Conservation (phyloP, 2,329 filamentous ascomycete species). For the Colletotrichum godetiae region DNA sequence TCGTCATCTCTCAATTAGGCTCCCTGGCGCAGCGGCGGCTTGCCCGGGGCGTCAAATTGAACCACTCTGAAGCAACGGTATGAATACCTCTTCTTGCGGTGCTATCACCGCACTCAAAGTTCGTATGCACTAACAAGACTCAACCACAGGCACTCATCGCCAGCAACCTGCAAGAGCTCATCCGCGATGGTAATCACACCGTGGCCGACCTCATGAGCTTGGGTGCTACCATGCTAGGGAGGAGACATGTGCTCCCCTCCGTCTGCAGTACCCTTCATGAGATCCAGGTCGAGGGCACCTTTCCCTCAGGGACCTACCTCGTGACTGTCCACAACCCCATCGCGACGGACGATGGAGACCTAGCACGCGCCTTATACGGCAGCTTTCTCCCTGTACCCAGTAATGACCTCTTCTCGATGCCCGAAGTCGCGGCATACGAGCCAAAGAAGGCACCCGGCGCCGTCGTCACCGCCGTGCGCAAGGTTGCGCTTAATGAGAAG, state of each 20-base stretch:
- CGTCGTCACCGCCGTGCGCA: conserved; percentile 76
- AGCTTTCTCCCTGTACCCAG: conserved; percentile 87
- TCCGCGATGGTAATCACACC: conserved; percentile 93
- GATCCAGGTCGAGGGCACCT: conserved; percentile 95
- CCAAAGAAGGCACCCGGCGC: conserved; percentile 80
- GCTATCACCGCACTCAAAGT: neutral
- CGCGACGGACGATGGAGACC: conserved; percentile 84
- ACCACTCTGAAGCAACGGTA: conserved; percentile 89
- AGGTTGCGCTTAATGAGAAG: conserved; percentile 78
- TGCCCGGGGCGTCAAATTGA: conserved; percentile 87
- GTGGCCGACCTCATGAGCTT: conserved; percentile 95
- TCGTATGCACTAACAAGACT: conserved; percentile 22
- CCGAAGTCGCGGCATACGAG: conserved; percentile 74
- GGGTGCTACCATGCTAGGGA: conserved; percentile 91
- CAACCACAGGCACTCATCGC: conserved; percentile 77
- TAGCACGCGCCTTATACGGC: conserved; percentile 89
- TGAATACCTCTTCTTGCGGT: conserved; percentile 30
- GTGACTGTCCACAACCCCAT: conserved; percentile 95
- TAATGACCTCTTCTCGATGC: conserved; percentile 73
- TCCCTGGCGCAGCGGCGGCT: conserved; percentile 88
- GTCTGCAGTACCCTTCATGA: conserved; percentile 83
- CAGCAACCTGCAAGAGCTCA: conserved; percentile 92
- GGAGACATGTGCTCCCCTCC: conserved; percentile 88
- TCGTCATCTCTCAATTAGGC: conserved; percentile 90
- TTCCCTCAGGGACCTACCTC: conserved; percentile 89